Base-by-base conservation (phyloP, 139 green algal species). In the Mesostigma viride region DNA sequence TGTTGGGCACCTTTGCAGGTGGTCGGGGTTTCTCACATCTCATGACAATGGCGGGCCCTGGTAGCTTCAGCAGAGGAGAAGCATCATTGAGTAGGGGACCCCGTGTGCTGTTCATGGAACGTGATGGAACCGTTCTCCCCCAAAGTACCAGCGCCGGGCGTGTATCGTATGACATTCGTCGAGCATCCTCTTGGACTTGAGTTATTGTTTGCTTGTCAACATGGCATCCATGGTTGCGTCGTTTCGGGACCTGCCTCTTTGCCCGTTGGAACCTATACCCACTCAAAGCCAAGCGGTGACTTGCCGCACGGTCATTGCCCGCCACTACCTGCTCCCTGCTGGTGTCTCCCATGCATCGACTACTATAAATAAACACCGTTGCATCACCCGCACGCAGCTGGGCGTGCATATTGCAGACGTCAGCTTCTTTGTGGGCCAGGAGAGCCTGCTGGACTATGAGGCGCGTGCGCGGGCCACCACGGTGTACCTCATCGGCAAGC, bases 361-460 rank as follows among this genome's bases (percentile, higher is more conserved):
- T 56, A 22, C 20, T 56, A 56, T 22, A 22, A 22, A 56, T 56
- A 28, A 22, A 22, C 22, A 28, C 45, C 22, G 22, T 56, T 56
- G 45, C 22, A 28, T 22, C 22, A 22, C 45, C 22, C 45, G 46
- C 30, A 68, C 20, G 11, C 58, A 74, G 48, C 60, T 80, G 8
- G 75, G 77, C 56, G 77, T 83, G 6, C 77, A 83, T 70, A 83
- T 83, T 61, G 77, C 77, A 1, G 77, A 83, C 36, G 77, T 83
- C 2, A 72, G 46, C 1, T 61, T 82, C 53, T 83, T 87, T 60
- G 57, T 75, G 35, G 64, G 40, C 17, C 57, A 83, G 0, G 73
- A 69, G 22, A 86, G 63, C 8, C 74, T 84, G 11, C 70, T 97
- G 57, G 91, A 97, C 67, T 47, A 75, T 3, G 88, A 91, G 78